Base-by-base conservation (phyloP, 441 rosid genomes). In the Viola pubescens region DNA sequence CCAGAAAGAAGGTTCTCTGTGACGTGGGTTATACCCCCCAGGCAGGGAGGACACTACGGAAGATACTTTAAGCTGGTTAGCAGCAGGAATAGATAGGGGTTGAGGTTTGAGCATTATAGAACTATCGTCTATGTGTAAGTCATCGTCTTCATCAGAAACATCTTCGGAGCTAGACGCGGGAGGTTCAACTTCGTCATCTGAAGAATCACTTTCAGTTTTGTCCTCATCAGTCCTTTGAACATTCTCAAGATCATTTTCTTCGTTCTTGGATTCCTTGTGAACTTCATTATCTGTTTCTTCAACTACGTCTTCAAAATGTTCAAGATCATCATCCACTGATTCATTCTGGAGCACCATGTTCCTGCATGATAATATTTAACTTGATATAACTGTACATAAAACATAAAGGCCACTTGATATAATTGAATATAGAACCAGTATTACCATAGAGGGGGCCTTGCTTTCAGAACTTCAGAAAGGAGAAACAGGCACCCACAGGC, bases 401-500 rank as follows among this genome's bases (percentile, higher is more conserved):
- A n/a, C n/a, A n/a, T n/a, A n/a, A n/a, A n/a, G n/a, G n/a, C n/a
- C n/a, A n/a, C n/a, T n/a, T n/a, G n/a, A n/a, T n/a, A n/a, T 11
- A 44, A 12, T 34, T 9, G 5, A 14, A 52, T 16, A 44, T 46
- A 14, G 37, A 65, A 59, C 59, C 41, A 55, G 61, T 39, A 69
- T 65, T 81, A 92, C 97, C 97, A 92, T 55, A 94, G 74, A 61
- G 85, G 94, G 0, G 94, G 89, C 56, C 91, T 82, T 52, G 95
- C 85, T 79, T 86, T 94, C 59, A 90, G 91, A 63, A 90, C 88
- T 77, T 94, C 99, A 19, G 99, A 94, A 37, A 94, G 79, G 63
- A 88, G 94, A 78, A 94, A 90, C 46, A 94, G 88, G 75, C 83
- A 94, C 65, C 95, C 99, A 64, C 99, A 94, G 42, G 97, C 86